Evolutionary conservation across 1,284 basidiomycete genomes (phyloP).

Genomic region (Hemileia vastatrix): DNA sequence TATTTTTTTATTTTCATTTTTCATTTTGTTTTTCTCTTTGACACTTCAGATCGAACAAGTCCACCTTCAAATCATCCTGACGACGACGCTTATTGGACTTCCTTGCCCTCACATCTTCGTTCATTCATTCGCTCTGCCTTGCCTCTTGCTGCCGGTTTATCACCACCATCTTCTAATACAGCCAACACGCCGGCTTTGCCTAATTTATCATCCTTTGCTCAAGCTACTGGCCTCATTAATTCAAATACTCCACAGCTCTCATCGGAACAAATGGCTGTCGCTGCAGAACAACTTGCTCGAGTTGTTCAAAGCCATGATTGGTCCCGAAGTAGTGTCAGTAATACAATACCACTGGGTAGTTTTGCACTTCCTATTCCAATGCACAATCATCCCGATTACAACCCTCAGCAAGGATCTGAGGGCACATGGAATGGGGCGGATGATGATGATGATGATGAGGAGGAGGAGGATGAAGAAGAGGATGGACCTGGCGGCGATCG

Average conservation of each 20-base stretch:
- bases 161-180: conserved; percentile 26
- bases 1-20: background rate
- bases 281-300: conserved; percentile 39
- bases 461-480: conserved; percentile 46
- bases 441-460: conserved; percentile 40
- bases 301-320: conserved; percentile 39
- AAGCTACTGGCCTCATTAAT: conserved; percentile 36
- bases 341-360: conserved; percentile 55
- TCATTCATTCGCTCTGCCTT: conserved; percentile 54
- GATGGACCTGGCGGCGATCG: conserved; percentile 24
- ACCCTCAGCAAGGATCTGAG: conserved; percentile 57
- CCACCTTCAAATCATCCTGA: conserved; percentile 32
- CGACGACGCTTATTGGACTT: conserved; percentile 55
- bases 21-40: background rate
- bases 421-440: conserved; percentile 39
- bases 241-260: conserved; percentile 33
- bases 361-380: conserved; percentile 51
- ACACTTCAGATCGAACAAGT: conserved; percentile 5
- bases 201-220: conserved; percentile 31
- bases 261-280: conserved; percentile 38
- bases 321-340: conserved; percentile 51
- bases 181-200: conserved; percentile 27
- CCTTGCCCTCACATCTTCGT: conserved; percentile 51
- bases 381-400: conserved; percentile 53
- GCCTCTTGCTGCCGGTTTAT: conserved; percentile 46